A percentile compares a stretch with the other conserved stretches of the same genome.
Evolutionary conservation across 352 stramenopile genomes (phyloP).

Genomic region (Pythium volutum): DNA sequence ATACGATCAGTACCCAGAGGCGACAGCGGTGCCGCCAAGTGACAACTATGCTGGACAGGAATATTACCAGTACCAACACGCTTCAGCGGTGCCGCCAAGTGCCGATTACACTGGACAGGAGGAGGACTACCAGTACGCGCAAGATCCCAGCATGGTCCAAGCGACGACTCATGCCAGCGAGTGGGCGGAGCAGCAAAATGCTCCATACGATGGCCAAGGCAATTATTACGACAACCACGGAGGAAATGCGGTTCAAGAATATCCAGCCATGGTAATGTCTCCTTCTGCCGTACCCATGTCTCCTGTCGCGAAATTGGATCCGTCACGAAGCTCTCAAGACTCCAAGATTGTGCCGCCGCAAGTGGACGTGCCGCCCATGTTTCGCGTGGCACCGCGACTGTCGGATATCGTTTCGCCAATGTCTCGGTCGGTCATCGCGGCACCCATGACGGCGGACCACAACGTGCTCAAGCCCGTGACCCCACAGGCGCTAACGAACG

Average conservation of each 20-base stretch:
- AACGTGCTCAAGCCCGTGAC: conserved; percentile 23
- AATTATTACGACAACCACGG: not conserved
- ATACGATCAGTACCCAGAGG: not conserved
- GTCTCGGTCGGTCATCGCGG: conserved; percentile 7
- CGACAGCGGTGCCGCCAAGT: not conserved
- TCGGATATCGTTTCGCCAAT: conserved; percentile 24
- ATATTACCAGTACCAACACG: not conserved
- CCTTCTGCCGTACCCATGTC: conserved; percentile 6
- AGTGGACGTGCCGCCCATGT: conserved; percentile 13
- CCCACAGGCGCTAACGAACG: conserved; percentile 10
- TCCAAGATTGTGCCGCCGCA: not conserved
- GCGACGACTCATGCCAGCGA: not conserved
- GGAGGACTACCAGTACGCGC: conserved; percentile 1
- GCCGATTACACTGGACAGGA: not conserved
- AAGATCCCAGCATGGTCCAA: not conserved
- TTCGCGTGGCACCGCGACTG: conserved; percentile 16
- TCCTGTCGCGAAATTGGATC: conserved; percentile 8
- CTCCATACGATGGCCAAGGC: too few relatives aligned
- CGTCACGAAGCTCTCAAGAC: not conserved
- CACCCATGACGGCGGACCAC: conserved; percentile 8
- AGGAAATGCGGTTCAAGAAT: not conserved
- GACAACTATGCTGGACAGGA: not conserved
- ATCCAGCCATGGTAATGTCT: not conserved
- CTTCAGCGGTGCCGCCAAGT: not conserved
- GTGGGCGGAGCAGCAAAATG: too few relatives aligned